Evolutionary conservation across 495 filamentous ascomycete species (phyloP).

Genomic region (Xanthoparmelia taractica): DNA sequence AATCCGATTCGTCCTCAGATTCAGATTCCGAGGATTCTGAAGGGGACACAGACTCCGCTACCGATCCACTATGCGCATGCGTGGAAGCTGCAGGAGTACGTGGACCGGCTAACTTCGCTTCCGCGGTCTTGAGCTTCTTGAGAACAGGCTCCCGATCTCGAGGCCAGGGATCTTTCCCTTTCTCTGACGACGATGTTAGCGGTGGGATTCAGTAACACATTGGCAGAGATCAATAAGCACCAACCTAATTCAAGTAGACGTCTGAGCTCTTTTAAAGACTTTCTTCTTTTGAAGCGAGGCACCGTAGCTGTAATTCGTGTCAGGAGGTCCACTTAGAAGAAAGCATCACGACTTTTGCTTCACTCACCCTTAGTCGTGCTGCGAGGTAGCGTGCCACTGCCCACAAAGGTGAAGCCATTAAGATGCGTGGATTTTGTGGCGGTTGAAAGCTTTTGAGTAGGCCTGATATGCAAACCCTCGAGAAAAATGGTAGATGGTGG

Average conservation of each 20-base stretch:
- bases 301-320: conserved; percentile 26
- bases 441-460: conserved; percentile 31
- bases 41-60: conserved; percentile 18
- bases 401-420: conserved; percentile 36
- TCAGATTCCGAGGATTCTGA: conserved; percentile 29
- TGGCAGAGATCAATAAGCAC: conserved; percentile 8
- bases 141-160: conserved; percentile 24
- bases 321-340: neutral
- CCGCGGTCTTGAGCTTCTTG: conserved; percentile 25
- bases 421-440: conserved; percentile 36
- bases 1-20: conserved; percentile 47
- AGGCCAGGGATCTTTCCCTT: conserved; percentile 26
- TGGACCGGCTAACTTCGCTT: conserved; percentile 17
- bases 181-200: conserved; percentile 21
- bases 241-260: conserved; percentile 26
- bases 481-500: conserved; percentile 30
- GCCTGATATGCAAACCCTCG: conserved; percentile 33
- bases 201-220: neutral
- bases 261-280: conserved; percentile 39
- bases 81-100: conserved; percentile 17
- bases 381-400: conserved; percentile 25
- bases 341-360: neutral
- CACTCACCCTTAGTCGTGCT: conserved; percentile 26
- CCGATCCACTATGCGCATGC: conserved; percentile 7
- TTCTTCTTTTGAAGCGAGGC: conserved; percentile 35